These are phyloP conservation scores for Prunus salicina DNA, from an alignment of 306 rosid genomes.

Conservation along the genomic window DNA sequence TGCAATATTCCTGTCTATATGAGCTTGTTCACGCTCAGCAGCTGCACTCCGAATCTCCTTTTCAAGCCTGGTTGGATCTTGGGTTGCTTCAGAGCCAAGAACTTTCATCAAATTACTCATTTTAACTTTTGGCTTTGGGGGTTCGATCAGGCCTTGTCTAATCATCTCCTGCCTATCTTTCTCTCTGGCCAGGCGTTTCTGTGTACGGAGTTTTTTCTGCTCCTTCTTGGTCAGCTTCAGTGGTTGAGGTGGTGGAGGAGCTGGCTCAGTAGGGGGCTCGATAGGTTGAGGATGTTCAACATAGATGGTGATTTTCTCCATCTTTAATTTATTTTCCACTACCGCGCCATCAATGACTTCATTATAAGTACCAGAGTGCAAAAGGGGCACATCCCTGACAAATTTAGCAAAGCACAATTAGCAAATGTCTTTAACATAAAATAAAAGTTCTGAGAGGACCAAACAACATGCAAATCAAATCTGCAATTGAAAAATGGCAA, in stretches of 20 bases:
- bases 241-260: slow-evolving; percentile 98
- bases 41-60: slow-evolving; percentile 95
- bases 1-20: slow-evolving; percentile 90
- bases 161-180: slow-evolving; percentile 96
- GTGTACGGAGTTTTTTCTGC: slow-evolving; percentile 94
- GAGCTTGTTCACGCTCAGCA: slow-evolving; percentile 99
- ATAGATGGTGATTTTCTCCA: slow-evolving; percentile 71
- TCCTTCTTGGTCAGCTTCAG: slow-evolving; percentile 91
- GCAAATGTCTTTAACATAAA: neutral
- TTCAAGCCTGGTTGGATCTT: slow-evolving; percentile 93
- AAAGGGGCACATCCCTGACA: slow-evolving; percentile 67
- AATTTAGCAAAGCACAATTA: slow-evolving; percentile 10
- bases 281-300: slow-evolving; percentile 96
- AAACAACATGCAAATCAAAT: neutral
- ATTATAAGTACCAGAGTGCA: slow-evolving; percentile 65
- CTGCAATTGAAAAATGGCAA: neutral
- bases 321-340: slow-evolving; percentile 50
- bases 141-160: slow-evolving; percentile 91
- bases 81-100: slow-evolving; percentile 97
- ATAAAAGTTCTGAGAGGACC: neutral
- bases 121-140: slow-evolving; percentile 92
- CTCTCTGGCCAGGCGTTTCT: slow-evolving; percentile 85
- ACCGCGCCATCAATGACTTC: slow-evolving; percentile 39
- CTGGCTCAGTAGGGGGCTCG: slow-evolving; percentile 91
- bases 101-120: slow-evolving; percentile 93